Evolutionary conservation across 1,284 basidiomycete genomes (phyloP).

Genomic region (Anthracocystis panici-leucophaei): DNA sequence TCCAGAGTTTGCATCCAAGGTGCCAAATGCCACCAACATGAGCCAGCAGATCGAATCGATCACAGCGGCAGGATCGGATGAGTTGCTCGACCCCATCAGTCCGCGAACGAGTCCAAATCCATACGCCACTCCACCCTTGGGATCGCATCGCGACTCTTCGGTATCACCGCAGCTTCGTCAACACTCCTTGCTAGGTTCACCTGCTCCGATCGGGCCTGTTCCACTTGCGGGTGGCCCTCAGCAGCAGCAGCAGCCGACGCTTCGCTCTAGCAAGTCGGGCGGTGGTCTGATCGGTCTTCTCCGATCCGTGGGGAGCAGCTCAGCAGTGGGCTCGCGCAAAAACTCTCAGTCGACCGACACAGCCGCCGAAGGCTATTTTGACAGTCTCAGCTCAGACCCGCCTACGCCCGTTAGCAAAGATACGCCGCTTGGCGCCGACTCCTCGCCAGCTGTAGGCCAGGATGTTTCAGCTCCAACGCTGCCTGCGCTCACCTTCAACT

Average conservation of each 20-base stretch:
- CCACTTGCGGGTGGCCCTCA: neutral
- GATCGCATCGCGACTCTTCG: slow-evolving; percentile 19
- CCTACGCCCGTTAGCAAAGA: slow-evolving; percentile 54
- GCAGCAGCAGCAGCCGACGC: slow-evolving; percentile 8
- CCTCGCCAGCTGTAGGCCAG: neutral
- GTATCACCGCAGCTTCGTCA: slow-evolving; percentile 25
- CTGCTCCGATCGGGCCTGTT: slow-evolving; percentile 32
- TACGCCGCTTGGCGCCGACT: slow-evolving; percentile 21
- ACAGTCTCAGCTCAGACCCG: slow-evolving; percentile 21
- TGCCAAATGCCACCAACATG: slow-evolving; percentile 25
- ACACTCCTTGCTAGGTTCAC: slow-evolving; percentile 35
- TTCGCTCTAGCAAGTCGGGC: slow-evolving; percentile 21
- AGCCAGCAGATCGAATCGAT: slow-evolving; percentile 39
- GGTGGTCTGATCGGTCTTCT: slow-evolving; percentile 38
- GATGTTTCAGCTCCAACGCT: slow-evolving; percentile 18
- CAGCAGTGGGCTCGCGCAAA: slow-evolving; percentile 31
- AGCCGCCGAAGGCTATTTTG: slow-evolving; percentile 25
- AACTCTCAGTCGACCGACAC: slow-evolving; percentile 37
- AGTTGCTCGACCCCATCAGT: slow-evolving; percentile 19
- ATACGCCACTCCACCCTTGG: slow-evolving; percentile 36
- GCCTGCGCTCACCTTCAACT: slow-evolving; percentile 51
- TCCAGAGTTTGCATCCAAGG: slow-evolving; percentile 33
- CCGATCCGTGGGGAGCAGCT: slow-evolving; percentile 40
- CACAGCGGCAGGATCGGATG: slow-evolving; percentile 33
- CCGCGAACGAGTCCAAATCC: slow-evolving; percentile 23